These are phyloP conservation scores for Bruguiera hainesii DNA, from an alignment of 441 rosid genomes.

Conservation along the genomic window DNA sequence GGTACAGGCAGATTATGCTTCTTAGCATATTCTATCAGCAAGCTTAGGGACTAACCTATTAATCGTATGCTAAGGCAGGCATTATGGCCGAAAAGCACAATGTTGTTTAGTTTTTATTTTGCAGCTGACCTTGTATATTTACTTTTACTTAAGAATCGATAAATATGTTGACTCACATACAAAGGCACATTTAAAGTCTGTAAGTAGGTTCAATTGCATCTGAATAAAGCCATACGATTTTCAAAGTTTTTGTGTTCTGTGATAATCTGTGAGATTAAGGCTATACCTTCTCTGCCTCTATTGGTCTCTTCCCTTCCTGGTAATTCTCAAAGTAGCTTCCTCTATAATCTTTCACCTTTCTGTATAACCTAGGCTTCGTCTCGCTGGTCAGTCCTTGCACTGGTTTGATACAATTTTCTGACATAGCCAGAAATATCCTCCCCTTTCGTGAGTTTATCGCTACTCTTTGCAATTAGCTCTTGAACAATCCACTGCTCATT, in stretches of 20 bases:
- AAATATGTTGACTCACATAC: no score
- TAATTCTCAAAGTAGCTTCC: slow-evolving; percentile 22
- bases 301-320: slow-evolving; percentile 23
- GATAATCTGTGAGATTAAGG: no score
- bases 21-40: slow-evolving; percentile 38
- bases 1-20: slow-evolving; percentile 91
- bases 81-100: no score
- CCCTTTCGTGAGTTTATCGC: slow-evolving; percentile 35
- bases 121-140: no score
- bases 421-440: slow-evolving; percentile 51
- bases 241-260: no score
- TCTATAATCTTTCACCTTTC: slow-evolving; percentile 24
- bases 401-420: slow-evolving; percentile 28
- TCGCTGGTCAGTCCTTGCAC: not conserved
- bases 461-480: slow-evolving; percentile 56
- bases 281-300: slow-evolving; percentile 13
- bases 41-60: no score
- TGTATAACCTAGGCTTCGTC: slow-evolving; percentile 37
- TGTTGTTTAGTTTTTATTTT: no score
- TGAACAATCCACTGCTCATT: slow-evolving; percentile 60
- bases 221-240: no score
- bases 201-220: no score
- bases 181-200: no score
- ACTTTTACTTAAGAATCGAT: no score
- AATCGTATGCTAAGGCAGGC: no score